Evolutionary conservation across 768 basidiomycete genomes (phyloP), one percentile per base, ranked within the genome.

Genomic region (Hygrophoropsis aurantiaca): DNA sequence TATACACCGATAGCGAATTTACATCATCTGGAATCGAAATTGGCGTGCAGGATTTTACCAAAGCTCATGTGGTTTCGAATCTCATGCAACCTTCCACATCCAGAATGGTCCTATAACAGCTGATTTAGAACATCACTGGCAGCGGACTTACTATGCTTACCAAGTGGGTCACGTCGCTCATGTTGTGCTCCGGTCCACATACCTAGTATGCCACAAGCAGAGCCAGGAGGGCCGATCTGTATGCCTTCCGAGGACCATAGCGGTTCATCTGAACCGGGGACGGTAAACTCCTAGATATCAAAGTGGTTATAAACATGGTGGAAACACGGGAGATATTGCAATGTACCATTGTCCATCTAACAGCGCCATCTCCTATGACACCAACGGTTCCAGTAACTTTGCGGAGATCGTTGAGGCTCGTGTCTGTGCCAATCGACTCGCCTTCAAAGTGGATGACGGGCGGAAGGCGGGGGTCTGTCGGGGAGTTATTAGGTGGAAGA

Each of bases 241-340:
- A 83, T 64, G n/a, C 72, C 77, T 50, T 84, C 81, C 11, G 71
- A 74, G 2, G 66, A 61, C 81, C 81, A 83, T 50, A 79, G 73
- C 0, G 73, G 65, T 4, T 49, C 49, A 16, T 59, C 56, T 15
- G 70, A 61, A 10, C 66, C 65, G 0, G 61, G 43, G 13, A 64
- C 50, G 18, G 52, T 60, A 4, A 72, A 69, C 1, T 59, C 67
- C 67, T 75, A 30, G 7, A 30, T 13, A 13, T 30, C 13, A 6
- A 30, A 30, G 27, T 7, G 7, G 27, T 30, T 13, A 13, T 30
- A 30, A 13, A 13, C 13, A 7, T 7, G 6, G 13, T 6, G 27
- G 27, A 30, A 7, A 30, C 27, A 6, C 27, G 13, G 13, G 27
- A 6, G 27, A 30, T 6, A 30, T n/a, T 30, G 27, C 27, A 30